Evolutionary conservation across 345 rosid genomes (phyloP).

Genomic region (Pugionium cornutum): DNA sequence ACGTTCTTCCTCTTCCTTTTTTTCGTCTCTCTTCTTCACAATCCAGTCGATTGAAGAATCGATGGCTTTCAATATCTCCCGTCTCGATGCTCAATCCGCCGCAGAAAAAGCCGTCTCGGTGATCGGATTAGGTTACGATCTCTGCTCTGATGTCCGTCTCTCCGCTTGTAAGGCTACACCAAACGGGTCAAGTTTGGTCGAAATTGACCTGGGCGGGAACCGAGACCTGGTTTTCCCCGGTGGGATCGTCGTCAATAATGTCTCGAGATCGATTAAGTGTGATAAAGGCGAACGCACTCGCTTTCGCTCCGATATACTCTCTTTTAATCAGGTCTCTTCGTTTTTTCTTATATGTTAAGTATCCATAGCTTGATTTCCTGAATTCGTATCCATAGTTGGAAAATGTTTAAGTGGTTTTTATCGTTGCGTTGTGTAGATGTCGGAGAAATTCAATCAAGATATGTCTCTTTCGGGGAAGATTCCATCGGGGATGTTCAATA

Average conservation of each 20-base stretch:
- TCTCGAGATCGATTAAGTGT: conserved; percentile 69
- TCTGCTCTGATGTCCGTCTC: conserved; percentile 57
- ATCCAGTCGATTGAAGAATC: background rate
- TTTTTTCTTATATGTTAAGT: background rate
- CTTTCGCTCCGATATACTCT: conserved; percentile 72
- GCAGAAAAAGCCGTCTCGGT: conserved; percentile 86
- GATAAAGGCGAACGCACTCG: conserved; percentile 95
- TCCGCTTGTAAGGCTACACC: conserved; percentile 59
- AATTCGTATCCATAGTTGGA: background rate
- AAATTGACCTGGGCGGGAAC: conserved; percentile 46
- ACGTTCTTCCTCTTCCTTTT: conserved; percentile 11
- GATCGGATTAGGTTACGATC: conserved; percentile 83
- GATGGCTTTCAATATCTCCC: conserved; percentile 48
- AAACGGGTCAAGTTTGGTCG: conserved; percentile 56
- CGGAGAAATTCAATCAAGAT: conserved; percentile 86
- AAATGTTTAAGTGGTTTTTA: background rate
- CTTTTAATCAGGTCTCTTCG: conserved; percentile 71
- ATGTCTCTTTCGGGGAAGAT: conserved; percentile 78
- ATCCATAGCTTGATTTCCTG: background rate
- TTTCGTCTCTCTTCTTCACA: background rate
- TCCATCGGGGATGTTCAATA: conserved; percentile 76
- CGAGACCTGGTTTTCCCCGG: conserved; percentile 74
- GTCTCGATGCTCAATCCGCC: conserved; percentile 67
- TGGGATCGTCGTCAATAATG: conserved; percentile 65
- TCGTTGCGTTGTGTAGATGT: conserved; percentile 55